A percentile compares a stretch with the other conserved stretches of the same genome.
These are phyloP conservation scores for Fusarium guadeloupense DNA, from an alignment of 2,329 filamentous ascomycete genomes.

Conservation along the genomic window DNA sequence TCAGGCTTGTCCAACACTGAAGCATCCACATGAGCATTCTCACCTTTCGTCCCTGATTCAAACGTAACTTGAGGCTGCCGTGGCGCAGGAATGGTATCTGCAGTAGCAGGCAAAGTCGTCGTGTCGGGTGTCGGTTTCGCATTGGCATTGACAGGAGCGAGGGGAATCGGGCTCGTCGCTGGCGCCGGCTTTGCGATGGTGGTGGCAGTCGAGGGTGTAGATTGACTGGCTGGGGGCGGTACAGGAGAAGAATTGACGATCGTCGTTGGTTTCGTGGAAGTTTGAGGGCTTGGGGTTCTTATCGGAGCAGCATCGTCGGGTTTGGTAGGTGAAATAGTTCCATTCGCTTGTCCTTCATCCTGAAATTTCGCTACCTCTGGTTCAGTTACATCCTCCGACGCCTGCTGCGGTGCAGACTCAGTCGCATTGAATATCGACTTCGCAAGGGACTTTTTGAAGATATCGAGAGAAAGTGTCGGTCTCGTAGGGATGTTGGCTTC, in stretches of 20 bases:
- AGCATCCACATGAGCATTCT: conserved; percentile 7
- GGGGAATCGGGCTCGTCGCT: conserved; percentile 10
- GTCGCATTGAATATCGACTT: conserved; percentile 40
- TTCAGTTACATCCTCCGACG: conserved; percentile 16
- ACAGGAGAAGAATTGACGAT: neutral
- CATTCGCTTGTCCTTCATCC: conserved; percentile 22
- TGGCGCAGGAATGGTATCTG: conserved; percentile 5
- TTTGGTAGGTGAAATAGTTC: conserved; percentile 14
- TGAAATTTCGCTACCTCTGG: conserved; percentile 13
- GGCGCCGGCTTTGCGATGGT: conserved; percentile 23
- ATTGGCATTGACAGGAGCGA: conserved; percentile 1
- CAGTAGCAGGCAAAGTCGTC: neutral
- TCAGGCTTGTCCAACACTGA: conserved; percentile 5
- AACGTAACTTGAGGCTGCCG: conserved; percentile 46
- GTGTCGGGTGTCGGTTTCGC: neutral
- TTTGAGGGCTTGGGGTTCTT: conserved; percentile 18
- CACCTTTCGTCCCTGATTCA: conserved; percentile 46
- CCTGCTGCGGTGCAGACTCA: conserved; percentile 17
- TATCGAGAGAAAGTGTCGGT: conserved; percentile 56
- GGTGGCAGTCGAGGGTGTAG: conserved; percentile 2
- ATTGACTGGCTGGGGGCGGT: neutral
- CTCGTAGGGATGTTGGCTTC: conserved; percentile 63
- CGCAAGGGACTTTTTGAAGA: conserved; percentile 51
- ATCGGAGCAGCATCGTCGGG: conserved; percentile 16
- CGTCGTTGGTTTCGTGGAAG: conserved; percentile 17